Conservation (phyloP, 192 early-diverging fungal species). For the Linnemannia schmuckeri region DNA sequence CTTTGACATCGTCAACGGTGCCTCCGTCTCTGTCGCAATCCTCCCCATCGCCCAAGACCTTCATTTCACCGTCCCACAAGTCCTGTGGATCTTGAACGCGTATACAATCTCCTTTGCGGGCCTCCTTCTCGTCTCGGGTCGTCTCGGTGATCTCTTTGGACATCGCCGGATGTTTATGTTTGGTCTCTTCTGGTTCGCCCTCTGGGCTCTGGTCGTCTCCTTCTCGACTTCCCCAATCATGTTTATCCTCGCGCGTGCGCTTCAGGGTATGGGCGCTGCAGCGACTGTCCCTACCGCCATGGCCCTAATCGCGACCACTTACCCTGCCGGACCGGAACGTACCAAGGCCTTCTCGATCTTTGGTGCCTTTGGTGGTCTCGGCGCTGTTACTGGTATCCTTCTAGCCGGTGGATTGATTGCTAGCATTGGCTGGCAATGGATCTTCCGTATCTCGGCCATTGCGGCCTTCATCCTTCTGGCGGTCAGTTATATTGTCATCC, state of each 20-base stretch:
- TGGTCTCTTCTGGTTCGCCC: slow-evolving; percentile 47
- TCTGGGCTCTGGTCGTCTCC: slow-evolving; percentile 43
- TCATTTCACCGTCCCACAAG: slow-evolving; percentile 26
- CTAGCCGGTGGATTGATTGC: slow-evolving; percentile 48
- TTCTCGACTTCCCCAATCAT: slow-evolving; percentile 44
- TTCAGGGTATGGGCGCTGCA: slow-evolving; percentile 53
- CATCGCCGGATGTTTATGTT: slow-evolving; percentile 49
- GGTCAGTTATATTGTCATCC: slow-evolving; percentile 33
- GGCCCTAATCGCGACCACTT: slow-evolving; percentile 50
- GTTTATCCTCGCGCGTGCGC: slow-evolving; percentile 48
- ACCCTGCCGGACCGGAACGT: slow-evolving; percentile 29
- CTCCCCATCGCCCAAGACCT: slow-evolving; percentile 45
- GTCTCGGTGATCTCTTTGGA: slow-evolving; percentile 57
- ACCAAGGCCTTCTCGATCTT: slow-evolving; percentile 45
- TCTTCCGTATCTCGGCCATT: slow-evolving; percentile 53
- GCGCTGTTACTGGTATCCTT: slow-evolving; percentile 43
- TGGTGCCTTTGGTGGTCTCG: slow-evolving; percentile 45
- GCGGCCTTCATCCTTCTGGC: slow-evolving; percentile 25
- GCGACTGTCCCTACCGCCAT: slow-evolving; percentile 41
- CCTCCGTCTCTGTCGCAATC: slow-evolving; percentile 42
- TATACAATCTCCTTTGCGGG: slow-evolving; percentile 54
- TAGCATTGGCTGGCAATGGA: slow-evolving; percentile 56
- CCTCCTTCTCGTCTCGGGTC: slow-evolving; percentile 48
- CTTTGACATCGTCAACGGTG: slow-evolving; percentile 49
- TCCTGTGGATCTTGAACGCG: slow-evolving; percentile 47